A percentile compares a stretch with the other conserved stretches of the same genome.
Conservation (phyloP, 1,139 yeast genomes). For the Kodamaea derodonti region DNA sequence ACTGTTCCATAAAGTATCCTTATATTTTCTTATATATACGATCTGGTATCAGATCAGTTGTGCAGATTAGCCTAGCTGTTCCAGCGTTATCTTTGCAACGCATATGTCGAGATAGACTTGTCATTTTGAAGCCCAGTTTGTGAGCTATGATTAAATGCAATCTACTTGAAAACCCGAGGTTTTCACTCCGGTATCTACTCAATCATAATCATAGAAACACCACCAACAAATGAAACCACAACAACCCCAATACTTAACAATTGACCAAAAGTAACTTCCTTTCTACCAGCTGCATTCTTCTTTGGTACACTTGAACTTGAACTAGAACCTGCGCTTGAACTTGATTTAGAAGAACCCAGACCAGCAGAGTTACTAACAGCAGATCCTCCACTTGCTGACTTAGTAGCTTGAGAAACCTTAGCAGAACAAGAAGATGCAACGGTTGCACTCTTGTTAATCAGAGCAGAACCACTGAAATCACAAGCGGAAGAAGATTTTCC, state of each 20-base stretch:
- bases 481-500: conserved; percentile 31
- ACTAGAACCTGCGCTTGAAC: conserved; percentile 20
- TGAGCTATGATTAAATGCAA: too few relatives aligned
- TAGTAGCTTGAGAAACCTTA: conserved; percentile 21
- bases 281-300: conserved; percentile 22
- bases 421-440: conserved; percentile 31
- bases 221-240: conserved; percentile 37
- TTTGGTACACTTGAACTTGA: conserved; percentile 19
- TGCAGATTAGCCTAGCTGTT: too few relatives aligned
- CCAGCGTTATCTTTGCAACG: too few relatives aligned
- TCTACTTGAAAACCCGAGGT: too few relatives aligned
- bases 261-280: conserved; percentile 27
- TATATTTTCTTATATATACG: too few relatives aligned
- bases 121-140: too few relatives aligned
- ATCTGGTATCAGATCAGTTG: too few relatives aligned
- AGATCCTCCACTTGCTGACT: conserved; percentile 15
- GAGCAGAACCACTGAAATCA: conserved; percentile 40
- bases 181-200: too few relatives aligned
- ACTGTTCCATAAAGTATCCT: too few relatives aligned
- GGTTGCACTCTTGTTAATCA: conserved; percentile 24
- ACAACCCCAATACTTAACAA: conserved; percentile 29
- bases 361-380: conserved; percentile 11
- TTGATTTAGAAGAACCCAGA: conserved; percentile 26
- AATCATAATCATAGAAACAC: conserved; percentile 32
- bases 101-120: too few relatives aligned